A percentile compares a stretch with the other conserved stretches of the same genome.
Conservation (phyloP, 2,329 filamentous ascomycete species). For the Xylaria sp. region DNA sequence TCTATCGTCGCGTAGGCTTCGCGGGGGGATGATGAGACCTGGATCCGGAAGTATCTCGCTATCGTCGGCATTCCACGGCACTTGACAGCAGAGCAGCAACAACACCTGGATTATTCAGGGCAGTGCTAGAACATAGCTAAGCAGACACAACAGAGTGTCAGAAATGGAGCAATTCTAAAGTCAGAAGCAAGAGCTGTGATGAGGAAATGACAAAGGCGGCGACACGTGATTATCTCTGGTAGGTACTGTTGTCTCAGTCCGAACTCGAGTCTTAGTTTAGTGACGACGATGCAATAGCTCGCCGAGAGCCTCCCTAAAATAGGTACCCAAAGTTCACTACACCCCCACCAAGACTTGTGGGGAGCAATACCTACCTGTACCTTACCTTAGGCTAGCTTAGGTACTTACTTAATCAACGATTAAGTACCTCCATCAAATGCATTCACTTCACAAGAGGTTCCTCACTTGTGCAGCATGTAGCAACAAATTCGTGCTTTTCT, state of each 20-base stretch:
- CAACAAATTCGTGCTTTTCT: not conserved
- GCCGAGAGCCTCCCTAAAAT: not conserved
- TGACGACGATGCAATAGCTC: constrained; percentile 5
- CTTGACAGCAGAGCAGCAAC: not conserved
- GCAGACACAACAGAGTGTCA: not conserved
- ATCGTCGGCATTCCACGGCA: constrained; percentile 6
- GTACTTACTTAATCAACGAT: no score
- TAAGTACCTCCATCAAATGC: no score
- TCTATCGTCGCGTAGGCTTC: not conserved
- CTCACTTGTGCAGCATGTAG: not conserved
- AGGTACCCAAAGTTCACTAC: no score
- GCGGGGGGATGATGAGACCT: not conserved
- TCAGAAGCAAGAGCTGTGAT: not conserved
- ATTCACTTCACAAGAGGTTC: no score
- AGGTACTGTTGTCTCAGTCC: constrained; percentile 8
- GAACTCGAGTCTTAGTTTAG: constrained; percentile 1
- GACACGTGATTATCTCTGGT: not conserved
- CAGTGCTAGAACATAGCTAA: not conserved
- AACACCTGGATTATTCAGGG: not conserved
- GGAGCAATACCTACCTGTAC: not conserved
- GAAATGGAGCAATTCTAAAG: not conserved
- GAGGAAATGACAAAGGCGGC: constrained; percentile 6
- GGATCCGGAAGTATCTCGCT: constrained; percentile 2
- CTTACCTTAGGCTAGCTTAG: no score
- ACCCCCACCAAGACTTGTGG: not conserved